Conservation (phyloP, 2,329 filamentous ascomycete species). For the Anthostomella pinea region DNA sequence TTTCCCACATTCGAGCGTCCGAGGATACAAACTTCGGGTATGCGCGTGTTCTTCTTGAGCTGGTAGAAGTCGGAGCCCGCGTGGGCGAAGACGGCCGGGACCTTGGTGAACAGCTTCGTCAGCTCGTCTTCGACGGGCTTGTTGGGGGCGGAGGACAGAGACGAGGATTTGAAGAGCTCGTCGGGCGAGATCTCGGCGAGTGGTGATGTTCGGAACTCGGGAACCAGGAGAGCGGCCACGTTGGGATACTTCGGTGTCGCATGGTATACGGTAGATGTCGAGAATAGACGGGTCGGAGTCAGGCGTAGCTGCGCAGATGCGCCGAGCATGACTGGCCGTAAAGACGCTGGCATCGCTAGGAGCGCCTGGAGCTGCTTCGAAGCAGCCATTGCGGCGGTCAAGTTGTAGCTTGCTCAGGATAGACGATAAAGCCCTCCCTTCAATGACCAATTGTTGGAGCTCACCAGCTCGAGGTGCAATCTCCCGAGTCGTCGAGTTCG, state of each 20-base stretch:
- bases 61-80: conserved; percentile 39
- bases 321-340: conserved; percentile 24
- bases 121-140: conserved; percentile 24
- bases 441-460: too few relatives aligned
- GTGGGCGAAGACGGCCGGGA: conserved; percentile 25
- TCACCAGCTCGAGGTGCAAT: too few relatives aligned
- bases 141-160: conserved; percentile 16
- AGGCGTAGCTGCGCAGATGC: conserved; percentile 11
- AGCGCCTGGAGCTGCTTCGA: conserved; percentile 21
- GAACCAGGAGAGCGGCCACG: conserved; percentile 28
- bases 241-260: conserved; percentile 16
- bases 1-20: conserved; percentile 90
- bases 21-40: conserved; percentile 69
- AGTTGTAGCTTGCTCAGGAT: conserved; percentile 5
- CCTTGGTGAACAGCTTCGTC: conserved; percentile 24
- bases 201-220: conserved; percentile 23
- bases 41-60: conserved; percentile 48
- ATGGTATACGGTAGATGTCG: conserved; percentile 6
- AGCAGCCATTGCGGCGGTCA: conserved; percentile 11
- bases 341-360: conserved; percentile 26
- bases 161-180: conserved; percentile 32
- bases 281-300: conserved; percentile 6
- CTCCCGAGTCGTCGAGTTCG: too few relatives aligned
- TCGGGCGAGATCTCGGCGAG: conserved; percentile 27
- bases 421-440: too few relatives aligned